phyloP scores from a whole-genome alignment of 1,284 basidiomycete species.

The Microbotryum saponariae region DNA sequence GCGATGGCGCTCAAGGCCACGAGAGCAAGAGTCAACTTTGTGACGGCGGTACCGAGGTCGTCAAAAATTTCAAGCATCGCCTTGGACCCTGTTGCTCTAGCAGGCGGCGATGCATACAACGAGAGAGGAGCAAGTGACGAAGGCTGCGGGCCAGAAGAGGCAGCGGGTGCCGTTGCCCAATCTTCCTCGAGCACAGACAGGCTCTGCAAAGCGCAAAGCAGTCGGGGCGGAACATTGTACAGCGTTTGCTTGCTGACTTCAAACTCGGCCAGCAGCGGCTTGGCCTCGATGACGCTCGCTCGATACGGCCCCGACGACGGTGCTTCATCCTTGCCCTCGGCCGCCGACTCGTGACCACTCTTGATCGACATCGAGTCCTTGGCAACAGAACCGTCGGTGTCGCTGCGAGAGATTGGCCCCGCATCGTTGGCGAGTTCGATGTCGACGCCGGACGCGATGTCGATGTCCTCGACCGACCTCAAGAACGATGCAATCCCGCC shows the following conservation, averaged over 20 bases:
- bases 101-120: not conserved
- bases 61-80: constrained; percentile 5
- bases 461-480: constrained; percentile 55
- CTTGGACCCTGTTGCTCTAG: not conserved
- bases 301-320: constrained; percentile 9
- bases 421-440: constrained; percentile 45
- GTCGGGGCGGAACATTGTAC: constrained; percentile 56
- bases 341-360: not conserved
- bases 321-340: not conserved
- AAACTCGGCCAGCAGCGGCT: constrained; percentile 57
- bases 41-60: constrained; percentile 6
- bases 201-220: constrained; percentile 47
- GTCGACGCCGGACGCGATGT: constrained; percentile 69
- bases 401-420: not conserved
- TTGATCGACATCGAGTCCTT: constrained; percentile 2
- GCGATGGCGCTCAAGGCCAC: constrained; percentile 8
- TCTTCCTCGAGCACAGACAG: constrained; percentile 1
- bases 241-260: constrained; percentile 60
- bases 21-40: constrained; percentile 15
- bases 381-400: not conserved
- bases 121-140: constrained; percentile 18
- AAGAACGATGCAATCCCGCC: constrained; percentile 46
- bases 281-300: constrained; percentile 52
- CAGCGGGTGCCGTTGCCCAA: not conserved
- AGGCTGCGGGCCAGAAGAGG: not conserved